phyloP scores from a whole-genome alignment of 192 early-diverging fungal genomes.

The Coemansia sp. region DNA sequence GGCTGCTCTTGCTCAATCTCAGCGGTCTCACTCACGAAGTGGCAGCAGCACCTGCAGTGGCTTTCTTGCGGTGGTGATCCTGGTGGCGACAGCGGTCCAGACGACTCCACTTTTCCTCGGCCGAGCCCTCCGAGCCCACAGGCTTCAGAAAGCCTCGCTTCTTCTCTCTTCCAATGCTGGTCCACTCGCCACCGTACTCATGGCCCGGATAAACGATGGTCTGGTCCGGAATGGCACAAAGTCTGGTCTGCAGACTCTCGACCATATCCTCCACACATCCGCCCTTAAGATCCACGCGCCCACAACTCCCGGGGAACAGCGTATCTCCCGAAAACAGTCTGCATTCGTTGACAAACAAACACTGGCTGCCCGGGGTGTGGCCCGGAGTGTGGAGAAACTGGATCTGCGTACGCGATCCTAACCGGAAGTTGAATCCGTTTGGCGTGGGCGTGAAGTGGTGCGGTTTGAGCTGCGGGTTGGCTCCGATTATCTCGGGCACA shows the following conservation, averaged over 20 bases:
- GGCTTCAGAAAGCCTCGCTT: constrained; percentile 46
- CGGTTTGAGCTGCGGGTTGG: constrained; percentile 66
- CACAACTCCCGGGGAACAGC: constrained; percentile 76
- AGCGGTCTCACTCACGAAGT: too few species aligned
- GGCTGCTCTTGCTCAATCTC: too few species aligned
- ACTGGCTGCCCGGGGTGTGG: constrained; percentile 87
- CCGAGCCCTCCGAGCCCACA: constrained; percentile 19
- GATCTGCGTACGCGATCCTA: constrained; percentile 59
- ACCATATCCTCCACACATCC: constrained; percentile 65
- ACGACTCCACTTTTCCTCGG: constrained; percentile 25
- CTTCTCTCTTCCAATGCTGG: constrained; percentile 72
- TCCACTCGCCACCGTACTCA: constrained; percentile 80
- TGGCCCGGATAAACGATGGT: constrained; percentile 90
- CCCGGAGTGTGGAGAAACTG: constrained; percentile 90
- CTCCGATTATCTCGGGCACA: constrained; percentile 63
- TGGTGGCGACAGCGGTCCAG: constrained; percentile 12
- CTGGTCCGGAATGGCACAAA: constrained; percentile 60
- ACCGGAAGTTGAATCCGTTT: constrained; percentile 58
- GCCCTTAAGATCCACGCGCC: constrained; percentile 83
- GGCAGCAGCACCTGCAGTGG: too few species aligned
- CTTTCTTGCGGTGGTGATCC: too few species aligned
- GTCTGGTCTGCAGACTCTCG: constrained; percentile 65
- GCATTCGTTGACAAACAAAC: constrained; percentile 71
- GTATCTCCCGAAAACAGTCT: constrained; percentile 87
- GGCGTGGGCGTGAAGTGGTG: constrained; percentile 62